These are phyloP conservation scores for Trichosporon faecale DNA, from an alignment of 1,284 basidiomycete genomes.

Conservation along the genomic window DNA sequence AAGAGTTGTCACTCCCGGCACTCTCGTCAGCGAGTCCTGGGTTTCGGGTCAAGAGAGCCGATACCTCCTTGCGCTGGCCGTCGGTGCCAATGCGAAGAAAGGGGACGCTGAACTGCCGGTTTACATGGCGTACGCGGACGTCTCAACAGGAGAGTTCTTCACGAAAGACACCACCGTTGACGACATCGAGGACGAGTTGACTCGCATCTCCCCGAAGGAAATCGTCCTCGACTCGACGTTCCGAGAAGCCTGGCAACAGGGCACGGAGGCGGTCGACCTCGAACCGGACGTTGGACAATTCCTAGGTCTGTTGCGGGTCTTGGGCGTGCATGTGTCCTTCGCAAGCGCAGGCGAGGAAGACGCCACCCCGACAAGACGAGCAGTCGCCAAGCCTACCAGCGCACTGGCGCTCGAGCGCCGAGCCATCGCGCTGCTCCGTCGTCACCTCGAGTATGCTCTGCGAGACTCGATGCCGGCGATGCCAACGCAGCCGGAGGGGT, in stretches of 20 bases:
- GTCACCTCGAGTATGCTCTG: conserved; percentile 67
- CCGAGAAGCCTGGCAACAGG: conserved; percentile 35
- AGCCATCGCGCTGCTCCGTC: conserved; percentile 66
- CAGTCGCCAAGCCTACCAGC: not conserved
- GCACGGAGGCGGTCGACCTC: conserved; percentile 2
- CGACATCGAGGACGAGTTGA: conserved; percentile 74
- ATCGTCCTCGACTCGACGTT: conserved; percentile 65
- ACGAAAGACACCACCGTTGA: conserved; percentile 62
- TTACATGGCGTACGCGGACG: conserved; percentile 80
- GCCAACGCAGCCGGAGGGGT: conserved; percentile 51
- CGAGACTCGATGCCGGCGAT: conserved; percentile 74
- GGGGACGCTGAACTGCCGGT: conserved; percentile 11
- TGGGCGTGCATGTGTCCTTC: conserved; percentile 45
- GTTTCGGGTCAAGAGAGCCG: conserved; percentile 80
- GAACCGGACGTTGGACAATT: conserved; percentile 6
- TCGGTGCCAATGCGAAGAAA: conserved; percentile 19
- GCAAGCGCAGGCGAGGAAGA: conserved; percentile 22
- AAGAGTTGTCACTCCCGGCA: conserved; percentile 85
- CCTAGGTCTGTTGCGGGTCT: conserved; percentile 30
- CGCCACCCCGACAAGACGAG: not conserved
- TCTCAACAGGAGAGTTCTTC: conserved; percentile 93
- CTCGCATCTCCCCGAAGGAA: conserved; percentile 75
- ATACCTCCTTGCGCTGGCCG: conserved; percentile 72
- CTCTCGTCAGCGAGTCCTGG: conserved; percentile 84
- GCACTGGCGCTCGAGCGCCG: conserved; percentile 18